Evolutionary conservation across 345 rosid genomes (phyloP).

Genomic region (Gossypium herbaceum): DNA sequence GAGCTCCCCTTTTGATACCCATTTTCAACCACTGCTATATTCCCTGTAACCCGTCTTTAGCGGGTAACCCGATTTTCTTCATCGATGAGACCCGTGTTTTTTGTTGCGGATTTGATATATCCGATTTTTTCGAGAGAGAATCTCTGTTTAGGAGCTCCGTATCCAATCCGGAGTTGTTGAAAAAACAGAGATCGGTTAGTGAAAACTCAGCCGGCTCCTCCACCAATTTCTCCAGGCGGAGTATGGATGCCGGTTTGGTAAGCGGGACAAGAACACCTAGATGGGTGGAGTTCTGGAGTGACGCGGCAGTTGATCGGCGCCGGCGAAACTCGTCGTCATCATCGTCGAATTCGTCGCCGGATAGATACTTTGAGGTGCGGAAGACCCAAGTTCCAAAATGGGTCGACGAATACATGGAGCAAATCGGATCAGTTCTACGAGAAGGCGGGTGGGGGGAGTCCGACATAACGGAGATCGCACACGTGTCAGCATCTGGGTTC

Average conservation of each 20-base stretch:
- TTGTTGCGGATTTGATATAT: constrained; percentile 93
- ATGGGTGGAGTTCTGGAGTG: constrained; percentile 99
- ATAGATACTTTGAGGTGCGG: constrained; percentile 61
- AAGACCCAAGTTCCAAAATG: constrained; percentile 67
- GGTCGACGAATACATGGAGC: constrained; percentile 68
- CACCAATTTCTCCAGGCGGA: constrained; percentile 50
- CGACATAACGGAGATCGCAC: constrained; percentile 66
- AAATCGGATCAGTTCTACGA: constrained; percentile 79
- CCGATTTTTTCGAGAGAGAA: constrained; percentile 88
- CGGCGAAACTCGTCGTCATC: constrained; percentile 63
- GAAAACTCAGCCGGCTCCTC: constrained; percentile 58
- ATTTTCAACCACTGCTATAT: constrained; percentile 89
- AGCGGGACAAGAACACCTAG: constrained; percentile 54
- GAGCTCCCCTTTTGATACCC: constrained; percentile 88
- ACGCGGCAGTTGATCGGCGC: constrained; percentile 72
- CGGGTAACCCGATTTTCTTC: constrained; percentile 93
- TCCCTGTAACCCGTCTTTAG: constrained; percentile 81
- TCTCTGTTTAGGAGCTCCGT: constrained; percentile 55
- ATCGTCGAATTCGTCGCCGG: constrained; percentile 73
- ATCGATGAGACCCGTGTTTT: constrained; percentile 89
- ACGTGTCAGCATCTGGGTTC: constrained; percentile 85
- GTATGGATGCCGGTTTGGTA: constrained; percentile 54
- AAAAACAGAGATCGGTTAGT: constrained; percentile 59
- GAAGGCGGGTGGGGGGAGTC: constrained; percentile 92
- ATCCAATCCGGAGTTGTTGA: constrained; percentile 40